Base-by-base conservation (phyloP, 164 flowering plant species). In the Malania oleifera region DNA sequence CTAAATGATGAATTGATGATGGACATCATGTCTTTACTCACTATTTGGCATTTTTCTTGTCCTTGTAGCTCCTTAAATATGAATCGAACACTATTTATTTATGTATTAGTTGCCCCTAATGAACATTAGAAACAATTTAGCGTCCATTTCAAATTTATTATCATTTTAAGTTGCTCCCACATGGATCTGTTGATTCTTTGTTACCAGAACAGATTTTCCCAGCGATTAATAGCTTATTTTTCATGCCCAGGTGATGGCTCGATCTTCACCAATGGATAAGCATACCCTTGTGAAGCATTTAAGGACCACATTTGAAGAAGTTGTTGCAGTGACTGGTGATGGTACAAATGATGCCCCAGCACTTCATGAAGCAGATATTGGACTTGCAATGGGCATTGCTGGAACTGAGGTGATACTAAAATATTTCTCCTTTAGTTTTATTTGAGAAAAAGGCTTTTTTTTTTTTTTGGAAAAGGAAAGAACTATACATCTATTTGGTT, bases 341-440 rank as follows among this genome's bases (percentile, higher is more conserved):
- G 98, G 98, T 40, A 89, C 96, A 60, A 91, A 91, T 70, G 98
- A 91, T 70, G 98, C 98, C 66, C 98, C 98, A 5, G 98, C 98
- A 34, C 96, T 91, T 77, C 96, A 89, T 75, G 98, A 91, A 72
- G 98, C 98, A 56, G 98, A 89, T 75, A 89, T 91, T 55, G 98
- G 98, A 49, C 89, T 91, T 59, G 98, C 98, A 22, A 91, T 91
- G 98, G 98, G 96, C 64, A 91, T 91, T 70, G 82, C 98, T 74
- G 98, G 98, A 61, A 92, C 98, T 53, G 98, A 92, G 96, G 98
- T 91, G 48, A 65, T 35, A 34, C 19, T 27, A 67, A 6, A 34
- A 18, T 70, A 37, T 13, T 47, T 8, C 12, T 56, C 39, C 31
- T 50, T 15, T 35, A 28, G 14, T 12, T 24, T 34, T 26, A 7